These are phyloP conservation scores for Emergomyces africanus DNA, from an alignment of 2,329 filamentous ascomycete genomes.

Conservation along the genomic window DNA sequence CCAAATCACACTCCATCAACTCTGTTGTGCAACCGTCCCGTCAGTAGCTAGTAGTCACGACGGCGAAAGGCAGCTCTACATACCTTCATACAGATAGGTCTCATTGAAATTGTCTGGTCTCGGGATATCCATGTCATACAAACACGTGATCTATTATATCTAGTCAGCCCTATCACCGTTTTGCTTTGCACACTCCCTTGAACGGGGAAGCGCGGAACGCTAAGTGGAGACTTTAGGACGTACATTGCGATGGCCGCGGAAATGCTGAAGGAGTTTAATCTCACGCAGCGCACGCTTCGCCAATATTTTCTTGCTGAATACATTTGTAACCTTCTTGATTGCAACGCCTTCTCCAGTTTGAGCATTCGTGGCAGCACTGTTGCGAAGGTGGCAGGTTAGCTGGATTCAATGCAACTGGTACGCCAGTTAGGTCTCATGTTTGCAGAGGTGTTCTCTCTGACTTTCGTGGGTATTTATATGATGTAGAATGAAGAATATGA, in stretches of 20 bases:
- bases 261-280: conserved; percentile 98
- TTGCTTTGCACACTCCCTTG: too few species aligned
- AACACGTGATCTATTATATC: conserved; percentile 72
- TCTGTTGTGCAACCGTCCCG: conserved; percentile 45
- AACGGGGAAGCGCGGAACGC: conserved; percentile 2
- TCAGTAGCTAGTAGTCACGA: not conserved
- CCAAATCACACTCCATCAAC: conserved; percentile 97
- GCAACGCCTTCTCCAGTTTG: conserved; percentile 87
- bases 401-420: not conserved
- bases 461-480: not conserved
- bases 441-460: not conserved
- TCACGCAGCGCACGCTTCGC: conserved; percentile 95
- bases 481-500: not conserved
- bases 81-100: conserved; percentile 96
- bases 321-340: conserved; percentile 99
- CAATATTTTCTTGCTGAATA: conserved; percentile 99
- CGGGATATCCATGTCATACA: conserved; percentile 99
- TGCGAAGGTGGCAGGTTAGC: conserved; percentile 1
- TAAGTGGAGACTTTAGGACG: conserved; percentile 22
- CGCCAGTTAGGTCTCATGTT: too few species aligned
- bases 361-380: conserved; percentile 81
- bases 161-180: conserved; percentile 23
- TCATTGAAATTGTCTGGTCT: conserved; percentile 97
- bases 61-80: conserved; percentile 17
- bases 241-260: conserved; percentile 79